A percentile compares a stretch with the other conserved stretches of the same genome.
Conservation (phyloP, 495 filamentous ascomycete species). For the Elaphomyces granulatus region DNA sequence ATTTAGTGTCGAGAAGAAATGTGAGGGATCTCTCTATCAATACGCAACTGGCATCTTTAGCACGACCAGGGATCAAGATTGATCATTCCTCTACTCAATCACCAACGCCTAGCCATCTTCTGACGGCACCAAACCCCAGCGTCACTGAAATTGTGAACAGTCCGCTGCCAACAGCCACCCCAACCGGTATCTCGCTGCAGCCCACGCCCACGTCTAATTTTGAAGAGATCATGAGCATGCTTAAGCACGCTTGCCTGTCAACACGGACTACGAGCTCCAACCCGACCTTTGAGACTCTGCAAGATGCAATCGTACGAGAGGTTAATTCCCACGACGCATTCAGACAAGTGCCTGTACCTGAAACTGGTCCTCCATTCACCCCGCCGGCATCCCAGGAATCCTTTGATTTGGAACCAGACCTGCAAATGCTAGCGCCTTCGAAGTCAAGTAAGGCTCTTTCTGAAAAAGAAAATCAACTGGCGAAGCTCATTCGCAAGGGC, state of each 20-base stretch:
- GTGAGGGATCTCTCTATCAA: constrained; percentile 32
- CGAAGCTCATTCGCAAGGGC: constrained; percentile 19
- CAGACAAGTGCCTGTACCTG: constrained; percentile 22
- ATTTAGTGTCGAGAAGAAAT: constrained; percentile 21
- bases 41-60: constrained; percentile 22
- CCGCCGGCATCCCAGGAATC: constrained; percentile 18
- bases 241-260: constrained; percentile 26
- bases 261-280: constrained; percentile 19
- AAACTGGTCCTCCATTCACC: constrained; percentile 24
- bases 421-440: constrained; percentile 2
- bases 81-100: constrained; percentile 28
- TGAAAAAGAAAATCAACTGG: constrained; percentile 16
- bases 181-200: constrained; percentile 13
- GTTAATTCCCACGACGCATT: constrained; percentile 38
- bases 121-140: constrained; percentile 17
- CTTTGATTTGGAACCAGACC: constrained; percentile 9
- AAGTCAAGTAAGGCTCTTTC: constrained; percentile 14
- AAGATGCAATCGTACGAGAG: constrained; percentile 34
- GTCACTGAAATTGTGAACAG: constrained; percentile 35
- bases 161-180: constrained; percentile 19
- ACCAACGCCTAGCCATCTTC: constrained; percentile 21
- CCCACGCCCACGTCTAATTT: constrained; percentile 15
- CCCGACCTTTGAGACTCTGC: constrained; percentile 30
- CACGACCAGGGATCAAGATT: constrained; percentile 18
- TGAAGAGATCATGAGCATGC: constrained; percentile 32